Percentiles rank a stretch among this genome's conserved stretches.
Conservation (phyloP, 768 basidiomycete genomes). For the Ramaria sp. region DNA sequence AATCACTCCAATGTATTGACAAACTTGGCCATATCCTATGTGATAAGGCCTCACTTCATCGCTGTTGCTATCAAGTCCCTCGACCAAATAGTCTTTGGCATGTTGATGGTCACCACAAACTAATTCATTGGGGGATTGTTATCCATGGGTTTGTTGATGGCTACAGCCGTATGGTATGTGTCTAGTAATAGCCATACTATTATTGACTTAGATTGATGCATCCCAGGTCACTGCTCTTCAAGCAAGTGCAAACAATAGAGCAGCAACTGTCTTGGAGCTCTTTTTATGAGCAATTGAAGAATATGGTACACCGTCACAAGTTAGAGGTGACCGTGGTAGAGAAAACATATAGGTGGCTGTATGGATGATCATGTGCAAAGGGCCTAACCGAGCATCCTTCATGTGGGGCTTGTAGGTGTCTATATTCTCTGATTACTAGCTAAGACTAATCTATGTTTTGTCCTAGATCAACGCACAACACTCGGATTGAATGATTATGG, state of each 20-base stretch:
- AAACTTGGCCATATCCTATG: too few relatives aligned
- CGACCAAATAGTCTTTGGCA: too few relatives aligned
- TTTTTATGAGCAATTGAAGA: background rate
- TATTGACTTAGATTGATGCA: too few relatives aligned
- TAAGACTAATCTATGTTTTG: slow-evolving; percentile 16
- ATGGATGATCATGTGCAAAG: slow-evolving; percentile 7
- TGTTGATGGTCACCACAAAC: too few relatives aligned
- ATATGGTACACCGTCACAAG: background rate
- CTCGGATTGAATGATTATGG: background rate
- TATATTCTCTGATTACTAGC: background rate
- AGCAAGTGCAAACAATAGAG: too few relatives aligned
- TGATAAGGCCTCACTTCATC: too few relatives aligned
- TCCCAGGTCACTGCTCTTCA: slow-evolving; percentile 14
- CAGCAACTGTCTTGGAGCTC: too few relatives aligned
- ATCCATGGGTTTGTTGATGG: too few relatives aligned
- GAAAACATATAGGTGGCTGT: slow-evolving; percentile 7
- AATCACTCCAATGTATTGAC: background rate
- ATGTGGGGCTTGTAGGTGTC: slow-evolving; percentile 8
- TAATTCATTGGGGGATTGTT: too few relatives aligned
- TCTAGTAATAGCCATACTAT: too few relatives aligned
- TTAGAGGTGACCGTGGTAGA: slow-evolving; percentile 7
- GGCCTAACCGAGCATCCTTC: slow-evolving; percentile 3
- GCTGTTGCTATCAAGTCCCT: too few relatives aligned
- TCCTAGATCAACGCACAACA: slow-evolving; percentile 6
- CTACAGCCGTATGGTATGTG: too few relatives aligned